A percentile compares a stretch with the other conserved stretches of the same genome.
Evolutionary conservation across 2,329 filamentous ascomycete genomes (phyloP).

Genomic region (Fonsecaea erecta): DNA sequence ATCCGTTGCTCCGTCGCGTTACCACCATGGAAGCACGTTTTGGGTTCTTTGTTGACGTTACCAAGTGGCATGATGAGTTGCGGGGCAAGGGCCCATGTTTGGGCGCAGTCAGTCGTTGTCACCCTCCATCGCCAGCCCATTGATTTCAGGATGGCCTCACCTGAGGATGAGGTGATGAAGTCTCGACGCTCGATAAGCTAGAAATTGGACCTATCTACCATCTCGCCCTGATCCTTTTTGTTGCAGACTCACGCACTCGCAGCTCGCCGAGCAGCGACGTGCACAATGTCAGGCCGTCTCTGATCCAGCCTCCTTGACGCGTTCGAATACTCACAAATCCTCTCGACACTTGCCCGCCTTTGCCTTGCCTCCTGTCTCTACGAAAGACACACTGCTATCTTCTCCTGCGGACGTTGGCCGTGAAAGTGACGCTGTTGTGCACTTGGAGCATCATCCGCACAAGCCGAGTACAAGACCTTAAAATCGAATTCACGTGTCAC

Average conservation of each 20-base stretch:
- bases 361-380: not conserved
- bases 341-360: not conserved
- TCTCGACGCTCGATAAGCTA: slow-evolving; percentile 3
- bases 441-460: not conserved
- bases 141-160: slow-evolving; percentile 7
- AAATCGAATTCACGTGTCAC: not conserved
- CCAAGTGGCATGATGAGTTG: slow-evolving; percentile 27
- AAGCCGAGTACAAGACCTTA: not conserved
- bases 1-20: slow-evolving; percentile 1
- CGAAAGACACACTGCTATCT: not conserved
- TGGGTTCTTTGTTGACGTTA: slow-evolving; percentile 21
- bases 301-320: not conserved
- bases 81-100: slow-evolving; percentile 6
- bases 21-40: slow-evolving; percentile 2
- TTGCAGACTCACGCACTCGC: not conserved
- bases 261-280: slow-evolving; percentile 15
- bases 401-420: not conserved
- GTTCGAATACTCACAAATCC: not conserved
- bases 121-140: not conserved
- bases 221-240: not conserved
- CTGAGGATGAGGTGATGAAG: slow-evolving; percentile 19
- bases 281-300: not conserved
- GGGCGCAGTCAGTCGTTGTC: not conserved
- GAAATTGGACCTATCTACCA: not conserved
- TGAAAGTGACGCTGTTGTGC: not conserved